A percentile compares a stretch with the other conserved stretches of the same genome.
Conservation (phyloP, 805 yeast species). For the Saccharomycopsis sp. region DNA sequence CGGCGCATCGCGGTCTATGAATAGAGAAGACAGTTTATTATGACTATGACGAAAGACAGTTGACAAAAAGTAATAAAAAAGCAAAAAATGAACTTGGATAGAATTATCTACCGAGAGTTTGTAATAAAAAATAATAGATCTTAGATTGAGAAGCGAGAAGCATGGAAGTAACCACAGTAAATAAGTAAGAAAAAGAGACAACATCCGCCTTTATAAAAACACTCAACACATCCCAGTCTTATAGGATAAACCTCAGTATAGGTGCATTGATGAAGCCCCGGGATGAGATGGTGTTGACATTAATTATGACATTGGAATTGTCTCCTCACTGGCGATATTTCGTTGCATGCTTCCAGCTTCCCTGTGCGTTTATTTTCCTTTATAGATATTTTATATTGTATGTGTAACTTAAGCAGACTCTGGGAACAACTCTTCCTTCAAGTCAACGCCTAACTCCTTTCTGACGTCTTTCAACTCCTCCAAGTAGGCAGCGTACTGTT, state of each 20-base stretch:
- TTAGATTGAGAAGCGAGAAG: background rate
- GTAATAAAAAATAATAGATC: background rate
- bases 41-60: background rate
- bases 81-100: background rate
- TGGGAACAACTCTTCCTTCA: slow-evolving; percentile 81
- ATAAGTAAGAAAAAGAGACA: background rate
- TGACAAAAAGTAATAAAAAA: background rate
- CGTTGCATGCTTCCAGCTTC: background rate
- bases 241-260: background rate
- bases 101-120: background rate
- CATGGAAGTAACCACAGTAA: background rate
- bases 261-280: background rate
- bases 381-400: background rate
- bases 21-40: background rate
- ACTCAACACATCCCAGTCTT: background rate
- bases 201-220: background rate
- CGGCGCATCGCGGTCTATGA: background rate
- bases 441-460: slow-evolving; percentile 86
- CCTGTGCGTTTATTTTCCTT: background rate
- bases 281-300: background rate
- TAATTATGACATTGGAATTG: background rate
- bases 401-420: slow-evolving; percentile 24
- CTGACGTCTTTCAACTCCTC: slow-evolving; percentile 90
- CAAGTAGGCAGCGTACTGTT: slow-evolving; percentile 92
- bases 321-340: background rate